These are phyloP conservation scores for Cardamine occulta DNA, from an alignment of 345 rosid genomes.

Conservation along the genomic window DNA sequence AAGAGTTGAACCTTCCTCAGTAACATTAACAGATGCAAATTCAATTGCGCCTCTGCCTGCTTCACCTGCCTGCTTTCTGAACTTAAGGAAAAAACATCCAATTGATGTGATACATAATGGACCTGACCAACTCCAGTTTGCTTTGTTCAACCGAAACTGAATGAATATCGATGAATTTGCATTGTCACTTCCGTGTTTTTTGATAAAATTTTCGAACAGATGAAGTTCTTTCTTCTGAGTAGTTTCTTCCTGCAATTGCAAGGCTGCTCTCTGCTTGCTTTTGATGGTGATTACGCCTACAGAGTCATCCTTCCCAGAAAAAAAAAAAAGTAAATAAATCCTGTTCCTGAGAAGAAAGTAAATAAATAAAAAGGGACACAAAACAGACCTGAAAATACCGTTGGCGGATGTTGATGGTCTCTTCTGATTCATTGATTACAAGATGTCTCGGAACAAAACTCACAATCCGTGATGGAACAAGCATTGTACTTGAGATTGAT, in stretches of 20 bases:
- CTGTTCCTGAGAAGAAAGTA: slow-evolving; percentile 25
- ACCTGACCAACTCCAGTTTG: slow-evolving; percentile 81
- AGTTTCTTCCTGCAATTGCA: slow-evolving; percentile 59
- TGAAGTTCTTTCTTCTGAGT: slow-evolving; percentile 60
- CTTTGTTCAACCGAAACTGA: slow-evolving; percentile 67
- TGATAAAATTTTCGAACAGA: slow-evolving; percentile 79
- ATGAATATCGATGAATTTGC: slow-evolving; percentile 57
- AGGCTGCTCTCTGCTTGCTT: slow-evolving; percentile 57
- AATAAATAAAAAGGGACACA: slow-evolving; percentile 2
- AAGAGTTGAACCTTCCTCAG: slow-evolving; percentile 85
- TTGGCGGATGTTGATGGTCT: slow-evolving; percentile 71
- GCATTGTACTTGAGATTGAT: slow-evolving; percentile 51
- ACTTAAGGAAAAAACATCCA: slow-evolving; percentile 84
- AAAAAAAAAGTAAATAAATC: slow-evolving; percentile 38
- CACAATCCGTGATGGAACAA: slow-evolving; percentile 65
- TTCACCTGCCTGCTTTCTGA: slow-evolving; percentile 64
- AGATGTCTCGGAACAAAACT: slow-evolving; percentile 80
- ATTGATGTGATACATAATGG: slow-evolving; percentile 88
- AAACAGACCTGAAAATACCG: slow-evolving; percentile 73
- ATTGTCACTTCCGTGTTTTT: slow-evolving; percentile 68
- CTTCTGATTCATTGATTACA: slow-evolving; percentile 69
- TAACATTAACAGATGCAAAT: slow-evolving; percentile 76
- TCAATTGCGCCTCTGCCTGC: slow-evolving; percentile 48
- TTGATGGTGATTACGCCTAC: slow-evolving; percentile 54
- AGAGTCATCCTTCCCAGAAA: slow-evolving; percentile 62